These are phyloP conservation scores for Phytophthora fragariae DNA, from an alignment of 352 stramenopile genomes.

Conservation along the genomic window DNA sequence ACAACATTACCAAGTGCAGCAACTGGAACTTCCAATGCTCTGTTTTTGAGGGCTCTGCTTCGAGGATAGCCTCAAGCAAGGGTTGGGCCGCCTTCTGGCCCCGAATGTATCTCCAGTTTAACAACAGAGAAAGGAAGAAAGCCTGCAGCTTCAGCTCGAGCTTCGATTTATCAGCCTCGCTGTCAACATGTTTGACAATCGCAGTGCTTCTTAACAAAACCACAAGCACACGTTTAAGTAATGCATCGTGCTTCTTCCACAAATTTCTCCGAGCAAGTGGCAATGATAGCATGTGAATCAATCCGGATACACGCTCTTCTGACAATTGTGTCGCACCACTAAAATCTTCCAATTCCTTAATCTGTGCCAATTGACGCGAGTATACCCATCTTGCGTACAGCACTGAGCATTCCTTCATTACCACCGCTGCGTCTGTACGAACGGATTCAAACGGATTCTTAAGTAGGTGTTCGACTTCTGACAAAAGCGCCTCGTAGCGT, in stretches of 20 bases:
- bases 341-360: constrained; percentile 59
- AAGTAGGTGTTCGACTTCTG: constrained; percentile 58
- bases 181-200: constrained; percentile 61
- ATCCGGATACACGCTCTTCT: constrained; percentile 50
- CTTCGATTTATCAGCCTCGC: constrained; percentile 65
- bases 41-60: constrained; percentile 42
- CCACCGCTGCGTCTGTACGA: constrained; percentile 39
- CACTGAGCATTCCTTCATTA: constrained; percentile 62
- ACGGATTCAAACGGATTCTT: constrained; percentile 70
- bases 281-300: constrained; percentile 50
- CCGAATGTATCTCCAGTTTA: constrained; percentile 61
- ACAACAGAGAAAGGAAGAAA: constrained; percentile 63
- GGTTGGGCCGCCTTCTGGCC: constrained; percentile 11
- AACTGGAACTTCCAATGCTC: constrained; percentile 85
- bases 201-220: constrained; percentile 54
- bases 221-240: constrained; percentile 53
- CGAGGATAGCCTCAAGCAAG: constrained; percentile 47
- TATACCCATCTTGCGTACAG: constrained; percentile 70
- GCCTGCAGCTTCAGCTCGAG: constrained; percentile 59
- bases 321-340: constrained; percentile 38
- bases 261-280: constrained; percentile 50
- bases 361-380: constrained; percentile 43
- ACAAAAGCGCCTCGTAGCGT: constrained; percentile 55
- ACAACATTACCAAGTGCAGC: constrained; percentile 75
- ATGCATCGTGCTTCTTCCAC: constrained; percentile 52